phyloP scores from a whole-genome alignment of 805 yeast species.

The Maudiozyma saulgeensis region DNA sequence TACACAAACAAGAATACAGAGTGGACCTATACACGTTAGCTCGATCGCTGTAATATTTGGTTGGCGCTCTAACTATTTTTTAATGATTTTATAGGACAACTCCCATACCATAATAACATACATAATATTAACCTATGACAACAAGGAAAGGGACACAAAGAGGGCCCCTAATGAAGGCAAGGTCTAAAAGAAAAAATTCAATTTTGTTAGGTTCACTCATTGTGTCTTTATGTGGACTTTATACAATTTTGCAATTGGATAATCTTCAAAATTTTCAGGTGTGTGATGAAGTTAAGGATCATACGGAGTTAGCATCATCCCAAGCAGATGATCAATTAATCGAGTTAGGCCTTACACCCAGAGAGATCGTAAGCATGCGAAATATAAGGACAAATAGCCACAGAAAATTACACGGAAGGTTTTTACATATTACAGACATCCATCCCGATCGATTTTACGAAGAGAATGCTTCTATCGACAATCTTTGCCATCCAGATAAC shows the following conservation, averaged over 20 bases:
- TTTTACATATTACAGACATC: slow-evolving; percentile 76
- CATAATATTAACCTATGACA: too few species aligned
- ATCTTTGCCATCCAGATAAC: slow-evolving; percentile 44
- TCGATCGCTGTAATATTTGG: too few species aligned
- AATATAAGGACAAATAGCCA: slow-evolving; percentile 11
- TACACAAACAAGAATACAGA: too few species aligned
- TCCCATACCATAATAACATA: too few species aligned
- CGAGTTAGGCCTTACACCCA: slow-evolving; percentile 34
- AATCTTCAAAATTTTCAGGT: neutral
- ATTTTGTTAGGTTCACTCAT: neutral
- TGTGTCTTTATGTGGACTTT: neutral
- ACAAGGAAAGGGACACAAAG: too few species aligned
- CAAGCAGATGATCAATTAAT: neutral
- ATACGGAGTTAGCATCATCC: neutral
- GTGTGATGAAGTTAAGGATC: neutral
- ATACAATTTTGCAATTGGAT: neutral
- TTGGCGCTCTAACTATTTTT: too few species aligned
- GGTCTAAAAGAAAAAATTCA: neutral
- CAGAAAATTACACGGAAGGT: slow-evolving; percentile 52
- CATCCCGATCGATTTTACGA: slow-evolving; percentile 71
- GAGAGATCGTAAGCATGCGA: slow-evolving; percentile 28
- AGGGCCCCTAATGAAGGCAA: too few species aligned
- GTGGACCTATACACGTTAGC: too few species aligned
- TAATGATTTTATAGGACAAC: too few species aligned
- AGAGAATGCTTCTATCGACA: slow-evolving; percentile 39